Conservation (phyloP, 73 alveolate species). For the Stentor coeruleus region DNA sequence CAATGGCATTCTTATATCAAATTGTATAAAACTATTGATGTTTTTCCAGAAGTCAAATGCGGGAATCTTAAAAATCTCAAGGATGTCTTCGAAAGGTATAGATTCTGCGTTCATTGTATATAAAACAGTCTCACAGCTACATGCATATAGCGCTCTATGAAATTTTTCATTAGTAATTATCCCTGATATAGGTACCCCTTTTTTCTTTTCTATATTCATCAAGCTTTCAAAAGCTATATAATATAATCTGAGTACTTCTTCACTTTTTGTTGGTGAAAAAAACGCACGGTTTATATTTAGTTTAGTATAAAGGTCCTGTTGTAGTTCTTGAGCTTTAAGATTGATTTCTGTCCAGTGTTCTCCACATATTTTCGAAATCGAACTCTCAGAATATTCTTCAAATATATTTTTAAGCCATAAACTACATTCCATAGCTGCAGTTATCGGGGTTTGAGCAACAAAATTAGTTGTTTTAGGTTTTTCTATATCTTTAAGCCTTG, state of each 20-base stretch:
- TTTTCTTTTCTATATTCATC: slow-evolving; percentile 28
- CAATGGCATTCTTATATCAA: slow-evolving; percentile 58
- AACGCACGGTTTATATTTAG: neutral
- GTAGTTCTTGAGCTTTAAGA: neutral
- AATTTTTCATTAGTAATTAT: slow-evolving; percentile 31
- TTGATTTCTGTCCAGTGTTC: neutral
- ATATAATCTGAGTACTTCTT: slow-evolving; percentile 19
- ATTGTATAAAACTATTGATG: slow-evolving; percentile 47
- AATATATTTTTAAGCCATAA: neutral
- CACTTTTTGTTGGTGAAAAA: neutral
- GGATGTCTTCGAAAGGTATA: slow-evolving; percentile 33
- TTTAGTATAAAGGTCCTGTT: neutral
- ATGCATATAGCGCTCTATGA: slow-evolving; percentile 35
- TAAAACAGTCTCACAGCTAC: slow-evolving; percentile 44
- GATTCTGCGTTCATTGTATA: slow-evolving; percentile 26
- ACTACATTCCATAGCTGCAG: slow-evolving; percentile 19
- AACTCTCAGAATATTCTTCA: neutral
- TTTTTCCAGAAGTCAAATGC: slow-evolving; percentile 62
- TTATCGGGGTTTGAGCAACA: slow-evolving; percentile 7
- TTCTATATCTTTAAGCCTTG: neutral
- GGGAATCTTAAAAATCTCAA: slow-evolving; percentile 32
- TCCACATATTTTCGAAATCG: neutral
- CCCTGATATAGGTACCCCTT: slow-evolving; percentile 15
- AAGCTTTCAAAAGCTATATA: slow-evolving; percentile 44
- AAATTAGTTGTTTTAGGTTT: neutral